Conservation (phyloP, 2,329 filamentous ascomycete species). For the Epichloe scottii region DNA sequence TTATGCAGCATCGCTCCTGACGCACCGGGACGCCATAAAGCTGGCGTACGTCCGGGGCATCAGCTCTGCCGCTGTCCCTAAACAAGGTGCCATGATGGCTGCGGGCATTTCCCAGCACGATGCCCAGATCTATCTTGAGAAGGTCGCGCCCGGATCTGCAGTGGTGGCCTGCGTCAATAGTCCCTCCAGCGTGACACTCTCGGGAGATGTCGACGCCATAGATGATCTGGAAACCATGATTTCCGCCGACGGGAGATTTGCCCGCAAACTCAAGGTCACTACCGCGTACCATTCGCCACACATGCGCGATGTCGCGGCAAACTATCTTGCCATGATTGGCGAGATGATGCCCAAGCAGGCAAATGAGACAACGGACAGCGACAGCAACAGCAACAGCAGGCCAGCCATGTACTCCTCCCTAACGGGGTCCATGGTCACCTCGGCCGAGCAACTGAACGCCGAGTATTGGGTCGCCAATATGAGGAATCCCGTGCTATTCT, state of each 20-base stretch:
- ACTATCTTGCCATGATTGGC: background rate
- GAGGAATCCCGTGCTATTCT: conserved; percentile 14
- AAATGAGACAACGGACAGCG: background rate
- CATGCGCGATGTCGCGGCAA: conserved; percentile 9
- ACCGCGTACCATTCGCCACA: conserved; percentile 14
- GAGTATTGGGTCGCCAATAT: conserved; percentile 13
- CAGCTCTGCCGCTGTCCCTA: conserved; percentile 2
- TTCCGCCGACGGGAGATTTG: conserved; percentile 10
- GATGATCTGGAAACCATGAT: no score
- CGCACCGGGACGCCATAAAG: conserved; percentile 8
- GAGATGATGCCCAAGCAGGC: background rate
- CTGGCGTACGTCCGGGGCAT: conserved; percentile 9
- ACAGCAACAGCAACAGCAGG: no score
- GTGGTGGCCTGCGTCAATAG: conserved; percentile 14
- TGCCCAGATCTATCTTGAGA: conserved; percentile 1
- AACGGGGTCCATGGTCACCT: background rate
- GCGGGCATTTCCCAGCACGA: conserved; percentile 1
- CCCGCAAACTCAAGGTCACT: conserved; percentile 13
- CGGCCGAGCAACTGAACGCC: background rate
- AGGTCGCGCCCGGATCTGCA: conserved; percentile 6
- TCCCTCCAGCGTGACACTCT: conserved; percentile 15
- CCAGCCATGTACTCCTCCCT: background rate
- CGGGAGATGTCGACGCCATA: no score
- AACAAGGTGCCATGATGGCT: conserved; percentile 11
- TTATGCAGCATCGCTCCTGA: conserved; percentile 15